phyloP scores from a whole-genome alignment of 345 rosid species.

The Erysimum cheiranthoides region DNA sequence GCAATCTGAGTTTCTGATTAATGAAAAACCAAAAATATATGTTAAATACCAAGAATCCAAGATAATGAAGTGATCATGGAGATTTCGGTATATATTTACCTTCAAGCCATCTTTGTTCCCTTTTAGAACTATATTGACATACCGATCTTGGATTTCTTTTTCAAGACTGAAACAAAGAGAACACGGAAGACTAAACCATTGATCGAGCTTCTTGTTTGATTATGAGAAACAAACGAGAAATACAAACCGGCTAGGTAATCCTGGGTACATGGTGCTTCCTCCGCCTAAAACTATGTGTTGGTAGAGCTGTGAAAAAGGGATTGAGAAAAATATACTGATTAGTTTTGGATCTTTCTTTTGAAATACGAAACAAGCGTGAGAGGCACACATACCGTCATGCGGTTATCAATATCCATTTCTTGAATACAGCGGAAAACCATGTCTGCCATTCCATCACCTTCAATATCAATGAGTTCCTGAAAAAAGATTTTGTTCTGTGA shows the following conservation, averaged over 20 bases:
- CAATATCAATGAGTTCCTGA: constrained; percentile 96
- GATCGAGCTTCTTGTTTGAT: constrained; percentile 20
- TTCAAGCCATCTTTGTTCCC: constrained; percentile 97
- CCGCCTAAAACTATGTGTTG: constrained; percentile 99
- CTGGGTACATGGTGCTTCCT: constrained; percentile 99
- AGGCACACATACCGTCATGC: constrained; percentile 73
- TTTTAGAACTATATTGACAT: constrained; percentile 87
- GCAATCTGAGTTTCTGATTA: constrained; percentile 73
- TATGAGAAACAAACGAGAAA: not conserved
- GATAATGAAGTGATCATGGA: not conserved
- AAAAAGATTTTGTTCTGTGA: constrained; percentile 1
- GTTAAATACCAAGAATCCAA: constrained; percentile 2
- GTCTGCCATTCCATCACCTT: constrained; percentile 99
- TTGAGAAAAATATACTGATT: constrained; percentile 8
- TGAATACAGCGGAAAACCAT: constrained; percentile 99
- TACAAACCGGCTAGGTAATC: constrained; percentile 92
- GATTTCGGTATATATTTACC: constrained; percentile 47
- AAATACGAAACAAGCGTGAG: not conserved
- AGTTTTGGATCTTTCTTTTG: constrained; percentile 3
- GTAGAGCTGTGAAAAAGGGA: constrained; percentile 68
- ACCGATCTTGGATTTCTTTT: constrained; percentile 90
- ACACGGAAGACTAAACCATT: not conserved
- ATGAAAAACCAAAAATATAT: not conserved
- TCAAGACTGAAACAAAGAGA: constrained; percentile 68
- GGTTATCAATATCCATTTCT: constrained; percentile 99